phyloP scores from a whole-genome alignment of 495 filamentous ascomycete genomes.

The Sphaerosporella brunnea region DNA sequence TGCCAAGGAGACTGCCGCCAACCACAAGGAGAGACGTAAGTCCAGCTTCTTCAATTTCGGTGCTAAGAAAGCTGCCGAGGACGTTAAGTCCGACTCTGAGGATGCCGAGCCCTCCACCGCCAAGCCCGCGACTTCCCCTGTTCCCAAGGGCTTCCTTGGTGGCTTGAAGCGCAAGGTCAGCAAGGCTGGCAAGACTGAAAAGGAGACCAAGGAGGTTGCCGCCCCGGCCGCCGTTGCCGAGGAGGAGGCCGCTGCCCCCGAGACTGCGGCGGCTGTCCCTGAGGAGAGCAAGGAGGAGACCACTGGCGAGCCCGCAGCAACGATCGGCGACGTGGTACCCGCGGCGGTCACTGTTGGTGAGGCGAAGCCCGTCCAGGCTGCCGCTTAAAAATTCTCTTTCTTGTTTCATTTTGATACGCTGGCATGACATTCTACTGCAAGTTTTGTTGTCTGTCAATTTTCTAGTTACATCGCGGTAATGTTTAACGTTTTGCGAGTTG shows the following conservation, averaged over 20 bases:
- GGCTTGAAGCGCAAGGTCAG: constrained; percentile 26
- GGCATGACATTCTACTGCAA: constrained; percentile 1
- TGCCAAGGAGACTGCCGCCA: constrained; percentile 12
- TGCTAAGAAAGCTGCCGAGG: constrained; percentile 19
- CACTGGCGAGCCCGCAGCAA: neutral
- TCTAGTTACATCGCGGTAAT: neutral
- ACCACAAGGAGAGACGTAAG: constrained; percentile 26
- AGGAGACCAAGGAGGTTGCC: constrained; percentile 28
- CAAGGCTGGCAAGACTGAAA: constrained; percentile 22
- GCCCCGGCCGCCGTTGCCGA: constrained; percentile 28
- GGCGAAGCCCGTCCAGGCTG: constrained; percentile 28
- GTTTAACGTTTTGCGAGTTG: constrained; percentile 1
- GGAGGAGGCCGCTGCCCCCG: constrained; percentile 20
- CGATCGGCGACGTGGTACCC: constrained; percentile 2
- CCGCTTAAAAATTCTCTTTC: constrained; percentile 27
- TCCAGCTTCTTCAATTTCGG: constrained; percentile 28
- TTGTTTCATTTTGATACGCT: neutral
- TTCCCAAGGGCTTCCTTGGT: constrained; percentile 14
- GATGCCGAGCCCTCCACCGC: constrained; percentile 20
- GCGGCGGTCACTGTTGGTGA: constrained; percentile 29
- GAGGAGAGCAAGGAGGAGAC: neutral
- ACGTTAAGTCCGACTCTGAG: constrained; percentile 25
- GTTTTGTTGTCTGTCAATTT: constrained; percentile 3
- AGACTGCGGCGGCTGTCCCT: too few species aligned
- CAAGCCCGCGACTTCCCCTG: constrained; percentile 17